Base-by-base conservation (phyloP, 2,329 filamentous ascomycete species). In the Apiospora rasikravindrae region DNA sequence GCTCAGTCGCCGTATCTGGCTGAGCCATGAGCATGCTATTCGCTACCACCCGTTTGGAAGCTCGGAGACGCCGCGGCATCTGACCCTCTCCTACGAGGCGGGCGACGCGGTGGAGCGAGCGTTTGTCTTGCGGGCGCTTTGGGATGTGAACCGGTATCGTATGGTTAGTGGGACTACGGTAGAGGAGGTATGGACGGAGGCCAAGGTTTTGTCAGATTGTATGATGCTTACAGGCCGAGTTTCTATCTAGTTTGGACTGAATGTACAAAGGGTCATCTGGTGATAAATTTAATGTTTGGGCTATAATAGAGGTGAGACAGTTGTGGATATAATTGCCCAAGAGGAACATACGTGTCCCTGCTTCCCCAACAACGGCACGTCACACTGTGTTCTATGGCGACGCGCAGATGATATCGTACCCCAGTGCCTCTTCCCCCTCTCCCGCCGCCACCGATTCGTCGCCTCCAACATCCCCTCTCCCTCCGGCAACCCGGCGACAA, bases 401-500 rank as follows among this genome's bases (percentile, higher is more conserved):
- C 51, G 47, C 71, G 72, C 42, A 75, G 66, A 77, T 72, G 73
- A 61, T 37, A 22, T 78, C 76, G 69, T 75, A 5, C 71, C 74
- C 73, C 72, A 82, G 70, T 40, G 79, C 77, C 71, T 81, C 77
- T 74, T 82, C 80, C 77, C 76, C 76, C 81, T 79, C 73, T 78
- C 29, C 49, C 68, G 71, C 74, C 81, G 75, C 81, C 81, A 83
- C 67, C 77, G 76, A 78, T 83, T 83, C 37, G 81, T 82, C 73
- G 81, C 79, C 74, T 81, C 78, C 8, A 83, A 71, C 49, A 51
- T 53, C 40, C 74, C 78, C 37, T n/a, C n/a, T n/a, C n/a, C n/a
- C n/a, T n/a, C n/a, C n/a, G n/a, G n/a, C n/a, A n/a, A n/a, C n/a
- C 4, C 33, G 33, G 33, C 4, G 69, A 75, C 72, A 67, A 81